Evolutionary conservation across 202 grass and related monocot species (phyloP), one percentile per base, ranked within the genome.

Genomic region (Schoenoplectus triqueter): DNA sequence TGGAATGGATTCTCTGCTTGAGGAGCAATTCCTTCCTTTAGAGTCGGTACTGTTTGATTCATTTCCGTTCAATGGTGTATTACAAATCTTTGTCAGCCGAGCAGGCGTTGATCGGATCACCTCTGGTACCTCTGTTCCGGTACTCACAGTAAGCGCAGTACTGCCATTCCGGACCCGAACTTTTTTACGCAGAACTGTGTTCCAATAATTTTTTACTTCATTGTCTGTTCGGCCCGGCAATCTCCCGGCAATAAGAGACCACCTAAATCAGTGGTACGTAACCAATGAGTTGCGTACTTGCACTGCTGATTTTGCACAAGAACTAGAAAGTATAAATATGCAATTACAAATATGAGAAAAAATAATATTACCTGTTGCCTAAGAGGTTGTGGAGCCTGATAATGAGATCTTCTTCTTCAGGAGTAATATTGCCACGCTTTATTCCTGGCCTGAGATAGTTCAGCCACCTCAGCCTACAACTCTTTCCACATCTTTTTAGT

Each of bases 121-220:
- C 46, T 73, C n/a, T 49, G 45, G 69, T 73, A 50, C 69, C 46
- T 50, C 46, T 49, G 69, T 73, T 7, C 69, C 0, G 15, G 46
- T 8, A 71, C 42, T 71, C 14, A 3, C 39, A 69, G 44, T 42
- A 47, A 3, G 42, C 42, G 31, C 42, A 18, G 14, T 48, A 48
- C 4, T 17, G 14, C 17, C 42, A 8, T 71, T 71, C 68, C 18
- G 41, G 42, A 42, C 68, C 42, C 9, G 68, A 42, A 55, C 44
- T 77, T 88, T 95, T 80, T 88, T 85, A 11, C 88, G 52, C 4
- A 96, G 88, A 39, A 90, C 89, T 75, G 89, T 90, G 82, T 96
- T 96, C 91, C 94, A 96, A 73, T 96, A 93, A 87, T 96, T 93
- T 83, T 96, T 93, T 73, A 96, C 93, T 91, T 96, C 94, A 85